Percentiles rank a stretch among this genome's conserved stretches.
These are phyloP conservation scores for Tuber indicum DNA, from an alignment of 495 filamentous ascomycete genomes.

Conservation along the genomic window DNA sequence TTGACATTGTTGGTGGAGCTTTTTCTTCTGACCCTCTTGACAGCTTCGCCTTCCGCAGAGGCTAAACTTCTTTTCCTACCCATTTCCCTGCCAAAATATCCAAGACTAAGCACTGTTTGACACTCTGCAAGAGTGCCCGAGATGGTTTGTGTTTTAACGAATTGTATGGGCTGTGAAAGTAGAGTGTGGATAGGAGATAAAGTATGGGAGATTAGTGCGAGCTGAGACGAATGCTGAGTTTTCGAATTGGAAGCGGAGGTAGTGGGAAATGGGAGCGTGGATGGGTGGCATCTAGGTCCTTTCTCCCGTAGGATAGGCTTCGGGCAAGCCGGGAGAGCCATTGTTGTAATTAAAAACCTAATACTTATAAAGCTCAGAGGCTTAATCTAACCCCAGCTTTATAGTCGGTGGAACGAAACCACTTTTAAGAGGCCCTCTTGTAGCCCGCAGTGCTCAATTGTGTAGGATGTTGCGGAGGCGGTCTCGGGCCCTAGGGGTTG, in stretches of 20 bases:
- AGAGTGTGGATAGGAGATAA: constrained; percentile 15
- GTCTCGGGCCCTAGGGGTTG: not conserved
- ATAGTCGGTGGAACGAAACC: not conserved
- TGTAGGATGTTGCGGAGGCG: not conserved
- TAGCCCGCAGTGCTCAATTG: not conserved
- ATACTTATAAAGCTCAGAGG: not conserved
- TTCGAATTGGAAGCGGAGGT: not conserved
- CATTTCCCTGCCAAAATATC: not conserved
- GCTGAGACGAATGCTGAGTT: not conserved
- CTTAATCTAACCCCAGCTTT: not conserved
- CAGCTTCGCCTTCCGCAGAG: not conserved
- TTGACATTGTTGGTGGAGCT: not conserved
- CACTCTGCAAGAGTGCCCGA: not conserved
- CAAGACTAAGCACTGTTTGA: not conserved
- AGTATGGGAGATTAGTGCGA: not conserved
- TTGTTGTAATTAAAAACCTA: not conserved
- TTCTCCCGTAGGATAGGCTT: not conserved
- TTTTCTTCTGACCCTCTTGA: not conserved
- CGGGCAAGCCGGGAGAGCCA: not conserved
- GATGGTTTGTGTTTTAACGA: constrained; percentile 16
- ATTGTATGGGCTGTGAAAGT: constrained; percentile 27
- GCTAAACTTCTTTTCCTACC: not conserved
- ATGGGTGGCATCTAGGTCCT: not conserved
- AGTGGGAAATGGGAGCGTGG: not conserved
- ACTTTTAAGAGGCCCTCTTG: not conserved